Percentiles rank a stretch among this genome's conserved stretches.
These are phyloP conservation scores for Geranium brycei DNA, from an alignment of 345 rosid genomes.

Conservation along the genomic window DNA sequence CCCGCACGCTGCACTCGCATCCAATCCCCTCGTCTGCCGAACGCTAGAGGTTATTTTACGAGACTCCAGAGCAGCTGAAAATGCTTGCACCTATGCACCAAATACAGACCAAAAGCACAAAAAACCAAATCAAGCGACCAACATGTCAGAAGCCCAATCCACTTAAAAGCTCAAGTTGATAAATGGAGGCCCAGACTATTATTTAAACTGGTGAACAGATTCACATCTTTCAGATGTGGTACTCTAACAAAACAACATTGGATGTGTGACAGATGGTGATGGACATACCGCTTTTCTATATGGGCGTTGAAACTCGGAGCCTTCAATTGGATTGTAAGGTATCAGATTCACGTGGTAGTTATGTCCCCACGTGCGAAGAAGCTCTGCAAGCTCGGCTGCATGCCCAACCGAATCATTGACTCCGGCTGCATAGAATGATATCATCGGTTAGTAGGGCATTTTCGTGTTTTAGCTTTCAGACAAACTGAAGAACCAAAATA, in stretches of 20 bases:
- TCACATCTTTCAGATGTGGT: too few relatives aligned
- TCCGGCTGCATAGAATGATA: slow-evolving; percentile 50
- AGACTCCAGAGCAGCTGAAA: slow-evolving; percentile 58
- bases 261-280: slow-evolving; percentile 5
- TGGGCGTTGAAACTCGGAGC: slow-evolving; percentile 73
- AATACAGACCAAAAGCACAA: slow-evolving; percentile 1
- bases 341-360: slow-evolving; percentile 79
- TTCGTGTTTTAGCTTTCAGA: background rate
- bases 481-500: background rate
- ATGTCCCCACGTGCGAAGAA: slow-evolving; percentile 72
- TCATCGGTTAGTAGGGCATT: background rate
- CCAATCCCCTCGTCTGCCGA: slow-evolving; percentile 84
- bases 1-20: slow-evolving; percentile 97
- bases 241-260: too few relatives aligned
- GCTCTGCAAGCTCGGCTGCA: slow-evolving; percentile 70
- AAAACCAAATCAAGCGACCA: background rate
- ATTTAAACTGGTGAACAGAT: too few relatives aligned
- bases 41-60: slow-evolving; percentile 61
- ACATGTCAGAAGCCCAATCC: background rate
- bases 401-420: slow-evolving; percentile 73
- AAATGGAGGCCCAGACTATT: too few relatives aligned
- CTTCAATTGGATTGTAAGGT: slow-evolving; percentile 86
- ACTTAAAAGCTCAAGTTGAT: too few relatives aligned
- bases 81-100: slow-evolving; percentile 45
- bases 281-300: slow-evolving; percentile 55